Base-by-base conservation (phyloP, 176 grass and related monocot genomes). In the Musa troglodytarum region DNA sequence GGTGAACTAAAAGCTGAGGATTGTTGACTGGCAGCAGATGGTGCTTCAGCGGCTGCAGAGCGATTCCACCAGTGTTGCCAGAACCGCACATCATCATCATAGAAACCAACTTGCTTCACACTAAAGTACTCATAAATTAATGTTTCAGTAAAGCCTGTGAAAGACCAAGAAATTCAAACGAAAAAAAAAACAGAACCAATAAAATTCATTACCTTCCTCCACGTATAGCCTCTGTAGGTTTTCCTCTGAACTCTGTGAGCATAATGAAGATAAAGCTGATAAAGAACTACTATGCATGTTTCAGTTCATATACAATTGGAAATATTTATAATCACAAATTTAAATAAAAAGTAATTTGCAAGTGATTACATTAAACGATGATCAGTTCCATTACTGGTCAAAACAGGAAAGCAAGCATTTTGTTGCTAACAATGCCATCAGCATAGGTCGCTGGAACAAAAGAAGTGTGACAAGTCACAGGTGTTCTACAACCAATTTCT, bases 91-190 rank as follows among this genome's bases (percentile, higher is more conserved):
- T 94, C 95, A 22, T 99, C 95, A 62, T 99, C 95, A 68, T 91
- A 99, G 82, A 99, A 99, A 72, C 75, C 82, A 82, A 99, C 85
- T 91, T 99, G 95, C 83, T 99, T 99, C 81, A 99, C 95, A 94
- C 95, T 99, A 89, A 63, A 76, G 62, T 76, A 83, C 25, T 71
- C 71, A 87, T 49, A 78, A 51, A 79, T 74, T 51, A 23, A 73
- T 76, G 49, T 57, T 79, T 83, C 81, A 82, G 59, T 82, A 81
- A 79, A 81, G 70, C 28, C 80, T 64, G 7, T 54, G 75, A 13
- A 79, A 52, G 11, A 10, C 68, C 61, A 1, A 16, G 63, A 53
- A 68, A 63, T 68, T 22, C 50, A 25, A 77, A 24, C 68, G 34
- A 29, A 49, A 77, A 62, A 62, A 34, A 25, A 24, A 43, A 68